Evolutionary conservation across 108 stramenopile genomes (phyloP), one percentile per base, ranked within the genome.

Genomic region (Cylindrotheca closterium): DNA sequence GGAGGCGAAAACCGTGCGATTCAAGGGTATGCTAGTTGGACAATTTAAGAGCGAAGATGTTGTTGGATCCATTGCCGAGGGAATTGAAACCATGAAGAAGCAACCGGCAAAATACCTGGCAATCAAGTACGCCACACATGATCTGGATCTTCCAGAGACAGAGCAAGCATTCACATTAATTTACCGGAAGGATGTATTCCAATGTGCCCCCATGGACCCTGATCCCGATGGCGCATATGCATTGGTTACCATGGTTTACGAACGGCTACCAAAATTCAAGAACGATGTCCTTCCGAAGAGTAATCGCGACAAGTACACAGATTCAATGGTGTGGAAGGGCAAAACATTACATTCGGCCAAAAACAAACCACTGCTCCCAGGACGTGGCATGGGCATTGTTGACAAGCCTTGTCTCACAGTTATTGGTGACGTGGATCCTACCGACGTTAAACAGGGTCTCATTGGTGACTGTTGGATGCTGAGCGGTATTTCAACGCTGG

Each of bases 361-460:
- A 2, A 55, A 61, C 10, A 25, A 46, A 32, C 61, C 62, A 30
- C 26, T 65, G 4, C 17, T 78, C 28, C 77, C 77, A 18, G 77
- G 77, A 12, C 51, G 77, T 3, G 77, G 77, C 30, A 78, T 78
- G 77, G 77, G 77, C 17, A 19, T 54, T 15, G 49, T 58, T 8
- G 77, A 78, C 37, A 26, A 51, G 17, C 71, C 77, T 2, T 25
- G 22, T 8, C 48, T 78, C 22, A 78, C 67, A 63, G 45, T 78
- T 21, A 68, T 71, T 26, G 77, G 71, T 19, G 67, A 71, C 22
- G 54, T 72, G 10, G 77, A 78, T 64, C 77, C 77, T 3, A 68
- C 70, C 12, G 70, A 72, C 32, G 71, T 78, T 27, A 31, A 64
- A 33, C 77, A 78, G 60, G 77, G 77, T 3, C 12, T 24, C 21